Evolutionary conservation across 2,329 filamentous ascomycete genomes (phyloP), one percentile per base, ranked within the genome.

Genomic region (Colletotrichum eremochloae): DNA sequence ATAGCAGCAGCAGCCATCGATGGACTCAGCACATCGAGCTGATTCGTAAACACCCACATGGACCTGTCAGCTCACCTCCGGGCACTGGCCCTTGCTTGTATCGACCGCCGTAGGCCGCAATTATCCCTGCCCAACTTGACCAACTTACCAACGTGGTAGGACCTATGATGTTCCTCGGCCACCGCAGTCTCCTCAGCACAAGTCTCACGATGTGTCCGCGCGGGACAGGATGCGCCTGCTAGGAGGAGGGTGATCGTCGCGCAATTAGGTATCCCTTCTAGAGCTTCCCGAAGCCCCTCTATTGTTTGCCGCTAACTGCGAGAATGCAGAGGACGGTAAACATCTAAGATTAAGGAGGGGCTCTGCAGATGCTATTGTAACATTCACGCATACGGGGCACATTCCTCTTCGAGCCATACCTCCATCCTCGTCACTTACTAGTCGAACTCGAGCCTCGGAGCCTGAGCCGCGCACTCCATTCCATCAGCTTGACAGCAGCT

Each of bases 301-400:
- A 60, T 69, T 74, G 72, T 69, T 66, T 73, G 62, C 62, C 62
- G 69, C 67, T 52, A 71, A 38, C 50, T 69, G 61, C 61, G 65
- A 62, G 44, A 66, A 67, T 52, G 65, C 62, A 70, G 20, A 65
- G 48, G 56, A 63, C 50, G 65, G 72, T 70, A 74, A 74, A 74
- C 72, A 74, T 73, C 67, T 74, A 74, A 73, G 70, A 74, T 74
- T 74, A 66, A 62, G 65, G 70, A 74, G 72, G 72, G 65, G 65
- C 68, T 73, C 53, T 70, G 72, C 72, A 73, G 72, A 63, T 73
- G 70, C 56, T 48, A 68, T 62, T 61, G 63, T 69, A 33, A 57
- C 44, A 67, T 57, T 64, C 70, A 38, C 50, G 55, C 38, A 31
- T 48, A 33, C 61, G 72, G 72, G 24, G 24, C 15, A 57, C 33